A percentile compares a stretch with the other conserved stretches of the same genome.
phyloP scores from a whole-genome alignment of 805 yeast species.

The Zygosaccharomyces pseudorouxii region DNA sequence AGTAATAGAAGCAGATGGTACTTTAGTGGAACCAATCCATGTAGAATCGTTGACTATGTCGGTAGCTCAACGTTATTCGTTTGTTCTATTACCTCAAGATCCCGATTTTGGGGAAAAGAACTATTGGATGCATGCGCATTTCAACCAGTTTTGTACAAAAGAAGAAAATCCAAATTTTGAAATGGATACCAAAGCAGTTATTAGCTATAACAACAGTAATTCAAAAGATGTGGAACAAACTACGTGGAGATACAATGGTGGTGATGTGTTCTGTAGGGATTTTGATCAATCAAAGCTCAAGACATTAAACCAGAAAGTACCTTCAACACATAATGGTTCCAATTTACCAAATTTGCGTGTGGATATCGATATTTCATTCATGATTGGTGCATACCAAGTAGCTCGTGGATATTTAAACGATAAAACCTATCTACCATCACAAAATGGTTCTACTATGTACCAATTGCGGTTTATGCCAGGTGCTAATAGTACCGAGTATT shows the following conservation, averaged over 20 bases:
- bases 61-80: conserved; percentile 68
- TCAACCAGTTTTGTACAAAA: conserved; percentile 38
- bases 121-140: conserved; percentile 39
- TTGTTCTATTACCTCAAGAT: conserved; percentile 47
- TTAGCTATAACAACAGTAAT: conserved; percentile 25
- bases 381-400: conserved; percentile 24
- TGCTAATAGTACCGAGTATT: conserved; percentile 9
- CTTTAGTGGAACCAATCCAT: conserved; percentile 42
- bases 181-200: conserved; percentile 33
- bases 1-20: conserved; percentile 52
- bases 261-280: conserved; percentile 26
- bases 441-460: conserved; percentile 17
- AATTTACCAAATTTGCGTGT: conserved; percentile 14
- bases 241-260: conserved; percentile 19
- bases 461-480: conserved; percentile 10
- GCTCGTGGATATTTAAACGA: conserved; percentile 29
- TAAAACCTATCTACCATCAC: conserved; percentile 21
- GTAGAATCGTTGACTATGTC: conserved; percentile 44
- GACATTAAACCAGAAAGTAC: conserved; percentile 22
- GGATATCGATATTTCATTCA: conserved; percentile 26
- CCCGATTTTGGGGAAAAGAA: conserved; percentile 42
- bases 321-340: conserved; percentile 18
- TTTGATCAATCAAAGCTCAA: conserved; percentile 25
- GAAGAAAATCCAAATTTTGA: conserved; percentile 34
- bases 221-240: conserved; percentile 9